A percentile compares a stretch with the other conserved stretches of the same genome.
Evolutionary conservation across 805 yeast species (phyloP).

Genomic region (Candida silvicultrix): DNA sequence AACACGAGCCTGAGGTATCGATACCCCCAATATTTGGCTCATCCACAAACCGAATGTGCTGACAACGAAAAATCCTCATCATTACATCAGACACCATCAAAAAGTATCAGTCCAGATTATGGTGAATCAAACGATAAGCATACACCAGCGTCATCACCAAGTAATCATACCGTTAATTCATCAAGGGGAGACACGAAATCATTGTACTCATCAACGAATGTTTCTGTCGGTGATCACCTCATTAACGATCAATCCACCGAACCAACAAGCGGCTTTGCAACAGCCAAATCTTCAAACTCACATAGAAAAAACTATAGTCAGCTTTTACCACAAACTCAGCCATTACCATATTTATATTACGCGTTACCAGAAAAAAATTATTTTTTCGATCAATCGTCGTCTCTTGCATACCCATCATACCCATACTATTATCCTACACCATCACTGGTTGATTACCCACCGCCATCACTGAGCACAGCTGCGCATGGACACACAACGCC

Average conservation of each 20-base stretch:
- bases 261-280: constrained; percentile 12
- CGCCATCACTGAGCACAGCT: constrained; percentile 7
- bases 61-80: neutral
- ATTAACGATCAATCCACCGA: constrained; percentile 10
- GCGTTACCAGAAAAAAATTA: constrained; percentile 24
- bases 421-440: constrained; percentile 20
- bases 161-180: constrained; percentile 15
- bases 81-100: neutral
- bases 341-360: constrained; percentile 24
- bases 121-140: constrained; percentile 7
- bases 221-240: constrained; percentile 16
- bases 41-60: neutral
- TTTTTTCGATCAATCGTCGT: constrained; percentile 21
- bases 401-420: constrained; percentile 15
- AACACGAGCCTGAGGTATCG: constrained; percentile 5
- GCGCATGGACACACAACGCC: constrained; percentile 12
- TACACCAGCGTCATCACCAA: constrained; percentile 22
- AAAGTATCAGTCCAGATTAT: neutral
- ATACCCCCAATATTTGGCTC: constrained; percentile 1
- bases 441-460: constrained; percentile 15
- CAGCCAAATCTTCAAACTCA: constrained; percentile 5
- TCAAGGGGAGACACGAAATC: constrained; percentile 22
- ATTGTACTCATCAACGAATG: constrained; percentile 17
- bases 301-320: constrained; percentile 11
- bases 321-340: constrained; percentile 11